These are phyloP conservation scores for Gaertneriomyces sp. DNA, from an alignment of 192 early-diverging fungal genomes.

Conservation along the genomic window DNA sequence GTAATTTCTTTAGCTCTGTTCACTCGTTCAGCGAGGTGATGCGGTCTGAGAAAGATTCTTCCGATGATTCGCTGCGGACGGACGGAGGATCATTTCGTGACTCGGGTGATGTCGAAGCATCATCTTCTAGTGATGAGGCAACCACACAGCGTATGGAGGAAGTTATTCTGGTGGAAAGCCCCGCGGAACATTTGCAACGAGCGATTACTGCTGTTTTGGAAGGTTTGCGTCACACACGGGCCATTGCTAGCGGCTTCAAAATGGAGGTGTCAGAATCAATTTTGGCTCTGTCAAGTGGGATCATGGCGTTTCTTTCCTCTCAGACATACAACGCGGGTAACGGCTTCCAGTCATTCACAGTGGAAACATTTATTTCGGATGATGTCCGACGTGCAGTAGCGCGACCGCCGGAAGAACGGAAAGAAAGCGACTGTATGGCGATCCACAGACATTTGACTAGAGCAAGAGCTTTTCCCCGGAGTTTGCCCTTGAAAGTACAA, in stretches of 20 bases:
- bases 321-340: background rate
- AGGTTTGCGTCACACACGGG: conserved; percentile 4
- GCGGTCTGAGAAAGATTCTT: background rate
- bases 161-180: background rate
- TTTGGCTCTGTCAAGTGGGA: background rate
- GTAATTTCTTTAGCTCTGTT: background rate
- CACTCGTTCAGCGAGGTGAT: background rate
- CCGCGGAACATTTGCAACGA: background rate
- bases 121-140: too few relatives aligned
- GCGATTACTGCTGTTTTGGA: background rate
- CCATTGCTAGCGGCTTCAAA: conserved; percentile 6
- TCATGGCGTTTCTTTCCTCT: background rate
- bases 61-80: background rate
- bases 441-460: conserved; percentile 4
- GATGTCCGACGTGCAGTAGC: conserved; percentile 2
- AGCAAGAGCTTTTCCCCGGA: background rate
- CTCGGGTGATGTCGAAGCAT: too few relatives aligned
- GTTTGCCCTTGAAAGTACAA: conserved; percentile 7
- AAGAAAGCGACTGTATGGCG: background rate
- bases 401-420: background rate
- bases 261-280: background rate
- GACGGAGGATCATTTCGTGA: background rate
- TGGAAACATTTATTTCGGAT: conserved; percentile 8
- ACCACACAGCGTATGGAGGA: background rate
- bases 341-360: background rate